Evolutionary conservation across 257 asterid species (phyloP).

Genomic region (Echium plantagineum): DNA sequence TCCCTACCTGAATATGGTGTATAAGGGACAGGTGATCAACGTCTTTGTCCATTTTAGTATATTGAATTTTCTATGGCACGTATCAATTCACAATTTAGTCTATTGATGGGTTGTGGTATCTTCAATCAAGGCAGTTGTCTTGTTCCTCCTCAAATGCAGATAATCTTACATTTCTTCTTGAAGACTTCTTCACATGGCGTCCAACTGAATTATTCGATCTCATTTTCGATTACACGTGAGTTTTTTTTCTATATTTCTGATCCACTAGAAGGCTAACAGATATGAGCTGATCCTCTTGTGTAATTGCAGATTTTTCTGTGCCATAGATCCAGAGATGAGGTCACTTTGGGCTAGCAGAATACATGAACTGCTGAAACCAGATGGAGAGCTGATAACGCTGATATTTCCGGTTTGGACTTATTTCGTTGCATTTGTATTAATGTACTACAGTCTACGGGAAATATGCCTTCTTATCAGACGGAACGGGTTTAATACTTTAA

Average conservation of each 20-base stretch:
- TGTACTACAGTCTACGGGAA: neutral
- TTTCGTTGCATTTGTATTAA: neutral
- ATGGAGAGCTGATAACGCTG: conserved; percentile 75
- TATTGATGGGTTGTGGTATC: too few relatives aligned
- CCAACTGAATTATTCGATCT: conserved; percentile 63
- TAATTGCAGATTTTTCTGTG: conserved; percentile 68
- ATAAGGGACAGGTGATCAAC: neutral
- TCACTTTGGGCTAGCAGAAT: conserved; percentile 55
- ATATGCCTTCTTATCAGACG: neutral
- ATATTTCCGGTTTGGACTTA: conserved; percentile 60
- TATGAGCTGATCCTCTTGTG: conserved; percentile 9
- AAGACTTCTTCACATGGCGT: conserved; percentile 74
- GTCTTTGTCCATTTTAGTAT: neutral
- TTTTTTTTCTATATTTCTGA: conserved; percentile 5
- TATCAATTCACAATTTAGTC: neutral
- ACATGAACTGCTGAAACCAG: conserved; percentile 54
- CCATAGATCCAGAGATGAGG: conserved; percentile 65
- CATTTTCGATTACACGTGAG: conserved; percentile 88
- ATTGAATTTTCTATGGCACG: neutral
- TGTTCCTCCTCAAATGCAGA: conserved; percentile 43
- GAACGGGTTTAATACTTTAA: too few relatives aligned
- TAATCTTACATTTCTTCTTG: conserved; percentile 45
- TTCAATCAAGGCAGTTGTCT: too few relatives aligned
- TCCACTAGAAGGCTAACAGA: neutral
- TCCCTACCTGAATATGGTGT: too few relatives aligned